Percentiles rank a stretch among this genome's conserved stretches.
These are phyloP conservation scores for Podosphaera fusca DNA, from an alignment of 2,329 filamentous ascomycete genomes.

Conservation along the genomic window DNA sequence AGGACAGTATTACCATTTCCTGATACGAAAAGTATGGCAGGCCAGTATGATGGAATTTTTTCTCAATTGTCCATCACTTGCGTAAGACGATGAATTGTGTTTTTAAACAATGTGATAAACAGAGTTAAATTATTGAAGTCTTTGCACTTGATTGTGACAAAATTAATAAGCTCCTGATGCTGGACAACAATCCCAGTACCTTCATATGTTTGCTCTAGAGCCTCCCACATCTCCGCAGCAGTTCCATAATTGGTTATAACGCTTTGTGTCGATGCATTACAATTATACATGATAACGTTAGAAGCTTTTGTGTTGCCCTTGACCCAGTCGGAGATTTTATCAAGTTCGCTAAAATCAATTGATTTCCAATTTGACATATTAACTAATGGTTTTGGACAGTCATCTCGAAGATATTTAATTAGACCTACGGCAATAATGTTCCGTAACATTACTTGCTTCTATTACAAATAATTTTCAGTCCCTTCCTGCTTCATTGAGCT, in stretches of 20 bases:
- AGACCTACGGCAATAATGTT: background rate
- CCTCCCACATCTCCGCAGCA: background rate
- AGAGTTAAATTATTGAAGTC: background rate
- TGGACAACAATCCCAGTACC: too few species aligned
- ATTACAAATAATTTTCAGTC: background rate
- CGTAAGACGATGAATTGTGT: background rate
- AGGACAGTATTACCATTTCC: too few species aligned
- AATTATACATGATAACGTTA: conserved; percentile 1
- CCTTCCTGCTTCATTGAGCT: background rate
- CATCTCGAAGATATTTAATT: background rate
- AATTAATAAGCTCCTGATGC: background rate
- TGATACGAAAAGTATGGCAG: too few species aligned
- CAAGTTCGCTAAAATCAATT: background rate
- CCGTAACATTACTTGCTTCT: background rate
- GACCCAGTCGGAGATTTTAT: background rate
- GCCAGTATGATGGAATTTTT: background rate
- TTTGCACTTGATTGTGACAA: background rate
- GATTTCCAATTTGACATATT: background rate
- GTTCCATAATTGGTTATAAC: background rate
- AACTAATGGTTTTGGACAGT: background rate
- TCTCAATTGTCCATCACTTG: background rate
- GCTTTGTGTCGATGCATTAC: background rate
- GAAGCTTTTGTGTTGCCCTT: background rate
- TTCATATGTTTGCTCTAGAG: too few species aligned
- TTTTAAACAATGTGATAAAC: background rate